phyloP scores from a whole-genome alignment of 2,329 filamentous ascomycete genomes.

The Ophiostoma populinum region DNA sequence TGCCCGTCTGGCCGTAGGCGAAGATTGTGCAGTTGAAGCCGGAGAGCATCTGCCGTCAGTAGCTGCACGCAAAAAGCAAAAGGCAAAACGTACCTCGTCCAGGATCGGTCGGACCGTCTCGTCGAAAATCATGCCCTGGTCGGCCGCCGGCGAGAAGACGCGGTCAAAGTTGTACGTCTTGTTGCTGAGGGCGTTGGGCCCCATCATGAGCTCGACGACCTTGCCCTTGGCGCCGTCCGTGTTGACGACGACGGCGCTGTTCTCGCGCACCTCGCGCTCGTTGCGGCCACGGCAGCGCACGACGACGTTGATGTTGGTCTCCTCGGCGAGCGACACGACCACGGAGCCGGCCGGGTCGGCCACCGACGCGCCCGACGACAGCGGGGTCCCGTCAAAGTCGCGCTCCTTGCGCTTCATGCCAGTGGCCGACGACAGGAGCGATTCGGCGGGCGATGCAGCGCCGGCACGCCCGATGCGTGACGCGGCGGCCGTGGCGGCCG shows the following conservation, averaged over 20 bases:
- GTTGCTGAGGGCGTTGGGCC: conserved; percentile 78
- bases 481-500: neutral
- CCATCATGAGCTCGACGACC: conserved; percentile 76
- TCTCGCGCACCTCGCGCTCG: conserved; percentile 82
- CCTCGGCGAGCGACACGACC: conserved; percentile 35
- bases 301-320: conserved; percentile 96
- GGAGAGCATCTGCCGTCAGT: conserved; percentile 52
- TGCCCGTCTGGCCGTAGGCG: conserved; percentile 94
- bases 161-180: conserved; percentile 96
- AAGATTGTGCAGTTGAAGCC: conserved; percentile 99
- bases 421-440: conserved; percentile 41
- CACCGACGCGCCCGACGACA: conserved; percentile 25
- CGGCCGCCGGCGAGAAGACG: conserved; percentile 87
- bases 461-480: conserved; percentile 20
- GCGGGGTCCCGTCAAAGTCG: conserved; percentile 42
- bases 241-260: conserved; percentile 79
- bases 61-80: neutral
- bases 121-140: conserved; percentile 87
- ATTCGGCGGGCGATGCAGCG: conserved; percentile 53
- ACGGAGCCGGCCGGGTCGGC: conserved; percentile 3
- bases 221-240: conserved; percentile 82
- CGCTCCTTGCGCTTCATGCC: conserved; percentile 73
- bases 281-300: conserved; percentile 87
- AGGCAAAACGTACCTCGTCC: conserved; percentile 48
- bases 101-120: conserved; percentile 87